Evolutionary conservation across 1,139 yeast species (phyloP), one percentile per base, ranked within the genome.

Genomic region (Geotrichum bryndzae): DNA sequence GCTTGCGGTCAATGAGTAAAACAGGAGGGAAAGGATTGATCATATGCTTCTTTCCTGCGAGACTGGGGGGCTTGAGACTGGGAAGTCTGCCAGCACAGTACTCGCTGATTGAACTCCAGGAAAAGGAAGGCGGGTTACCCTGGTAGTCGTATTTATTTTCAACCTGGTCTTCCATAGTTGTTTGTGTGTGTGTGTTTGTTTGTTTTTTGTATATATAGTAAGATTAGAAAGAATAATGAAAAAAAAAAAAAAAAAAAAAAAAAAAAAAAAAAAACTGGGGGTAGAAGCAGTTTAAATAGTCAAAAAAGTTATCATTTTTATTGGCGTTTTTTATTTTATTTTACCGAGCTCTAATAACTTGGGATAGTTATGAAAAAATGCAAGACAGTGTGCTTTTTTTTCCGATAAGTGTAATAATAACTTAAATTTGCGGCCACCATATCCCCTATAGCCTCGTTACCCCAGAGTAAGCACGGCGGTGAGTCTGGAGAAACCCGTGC

Each of bases 11-110:
- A 70, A 86, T 77, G 65, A 72, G 70, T 29, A 72, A 72, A 45
- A 85, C 74, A 35, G 82, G 82, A 0, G 85, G 85, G 51, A 84
- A 65, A 1, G 88, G 88, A 69, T 85, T 84, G 52, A 82, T 53
- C n/a, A 76, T 67, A 57, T 65, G 66, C 53, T 65, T 69, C 66
- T 68, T 61, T 57, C 60, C 67, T 1, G 61, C 55, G 50, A 48
- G 75, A 60, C 63, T 72, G 5, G 80, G 74, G 2, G 85, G 85
- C 18, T 76, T 62, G 7, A 82, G 70, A 5, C 79, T 76, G 0
- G 82, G 73, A 61, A 81, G 63, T 66, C 85, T 75, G 0, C 82
- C 74, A 8, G 58, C 70, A 25, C 74, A 65, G 67, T 82, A 82
- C 18, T 67, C 63, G 27, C 62, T 65, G 57, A 81, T 75, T 29